Percentiles rank a stretch among this genome's conserved stretches.
Conservation (phyloP, 2,329 filamentous ascomycete genomes). For the Microsporum canis region DNA sequence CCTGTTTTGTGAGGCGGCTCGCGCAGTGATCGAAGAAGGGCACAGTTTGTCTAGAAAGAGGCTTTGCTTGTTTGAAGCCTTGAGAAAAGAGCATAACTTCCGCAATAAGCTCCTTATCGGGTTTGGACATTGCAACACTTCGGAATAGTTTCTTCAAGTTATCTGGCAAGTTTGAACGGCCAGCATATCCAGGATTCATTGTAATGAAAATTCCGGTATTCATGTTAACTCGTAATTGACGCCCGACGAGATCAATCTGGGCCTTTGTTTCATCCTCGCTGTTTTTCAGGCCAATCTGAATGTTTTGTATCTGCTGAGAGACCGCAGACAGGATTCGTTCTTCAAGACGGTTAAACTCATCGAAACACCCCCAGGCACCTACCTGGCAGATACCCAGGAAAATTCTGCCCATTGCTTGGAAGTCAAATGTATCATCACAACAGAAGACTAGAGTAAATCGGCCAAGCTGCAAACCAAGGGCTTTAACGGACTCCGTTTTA, state of each 20-base stretch:
- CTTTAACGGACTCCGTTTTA: slow-evolving; percentile 98
- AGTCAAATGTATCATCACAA: slow-evolving; percentile 98
- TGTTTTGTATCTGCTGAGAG: slow-evolving; percentile 98
- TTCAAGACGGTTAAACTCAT: slow-evolving; percentile 98
- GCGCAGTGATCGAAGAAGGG: slow-evolving; percentile 95
- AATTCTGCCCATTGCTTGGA: slow-evolving; percentile 98
- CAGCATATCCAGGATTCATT: slow-evolving; percentile 99
- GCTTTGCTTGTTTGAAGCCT: slow-evolving; percentile 93
- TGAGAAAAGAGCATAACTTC: slow-evolving; percentile 99
- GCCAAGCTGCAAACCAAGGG: slow-evolving; percentile 87
- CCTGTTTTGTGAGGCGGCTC: slow-evolving; percentile 75
- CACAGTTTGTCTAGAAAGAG: slow-evolving; percentile 86
- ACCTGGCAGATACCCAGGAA: slow-evolving; percentile 99
- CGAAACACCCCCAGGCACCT: slow-evolving; percentile 98
- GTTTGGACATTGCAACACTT: slow-evolving; percentile 98
- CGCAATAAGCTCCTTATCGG: slow-evolving; percentile 97
- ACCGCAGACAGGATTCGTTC: slow-evolving; percentile 96
- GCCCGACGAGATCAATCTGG: slow-evolving; percentile 88
- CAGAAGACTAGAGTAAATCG: slow-evolving; percentile 98
- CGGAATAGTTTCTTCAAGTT: slow-evolving; percentile 99
- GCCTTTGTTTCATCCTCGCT: slow-evolving; percentile 68
- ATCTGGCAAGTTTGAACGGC: slow-evolving; percentile 93
- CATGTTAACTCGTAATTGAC: slow-evolving; percentile 75
- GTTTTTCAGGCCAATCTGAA: slow-evolving; percentile 87
- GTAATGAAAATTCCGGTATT: slow-evolving; percentile 99